Evolutionary conservation across 352 stramenopile genomes (phyloP).

Genomic region (Phytophthora podocarpi): DNA sequence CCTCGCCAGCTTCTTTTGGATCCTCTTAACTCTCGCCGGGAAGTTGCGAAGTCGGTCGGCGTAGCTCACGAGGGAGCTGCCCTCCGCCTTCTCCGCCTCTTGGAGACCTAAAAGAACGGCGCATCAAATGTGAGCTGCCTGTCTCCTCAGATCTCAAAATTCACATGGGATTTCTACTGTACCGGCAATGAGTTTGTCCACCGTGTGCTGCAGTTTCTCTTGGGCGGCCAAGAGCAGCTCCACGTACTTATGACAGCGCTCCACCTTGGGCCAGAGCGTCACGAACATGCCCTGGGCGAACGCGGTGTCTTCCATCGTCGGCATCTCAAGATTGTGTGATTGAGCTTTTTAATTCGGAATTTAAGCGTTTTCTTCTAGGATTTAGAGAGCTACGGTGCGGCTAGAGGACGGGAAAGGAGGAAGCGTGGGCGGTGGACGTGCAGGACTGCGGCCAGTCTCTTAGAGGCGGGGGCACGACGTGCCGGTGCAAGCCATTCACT

Average conservation of each 20-base stretch:
- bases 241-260: conserved; percentile 82
- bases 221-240: conserved; percentile 69
- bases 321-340: conserved; percentile 18
- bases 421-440: neutral
- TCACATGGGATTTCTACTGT: neutral
- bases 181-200: conserved; percentile 70
- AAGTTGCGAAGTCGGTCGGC: conserved; percentile 77
- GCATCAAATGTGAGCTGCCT: neutral
- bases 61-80: conserved; percentile 66
- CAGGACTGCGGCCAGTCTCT: conserved; percentile 1
- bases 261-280: conserved; percentile 83
- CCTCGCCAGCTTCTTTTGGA: conserved; percentile 72
- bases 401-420: too few relatives aligned
- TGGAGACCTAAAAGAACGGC: too few relatives aligned
- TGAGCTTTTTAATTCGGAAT: neutral
- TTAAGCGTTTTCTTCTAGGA: neutral
- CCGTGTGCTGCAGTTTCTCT: conserved; percentile 70
- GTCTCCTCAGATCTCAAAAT: neutral
- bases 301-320: conserved; percentile 24
- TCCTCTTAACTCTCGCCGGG: conserved; percentile 57
- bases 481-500: conserved; percentile 26
- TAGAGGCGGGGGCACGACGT: conserved; percentile 11
- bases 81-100: conserved; percentile 64
- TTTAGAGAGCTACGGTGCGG: conserved; percentile 1
- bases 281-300: conserved; percentile 84